A percentile compares a stretch with the other conserved stretches of the same genome.
Conservation (phyloP, 192 early-diverging fungal genomes). For the Fimicolochytrium jonesii region DNA sequence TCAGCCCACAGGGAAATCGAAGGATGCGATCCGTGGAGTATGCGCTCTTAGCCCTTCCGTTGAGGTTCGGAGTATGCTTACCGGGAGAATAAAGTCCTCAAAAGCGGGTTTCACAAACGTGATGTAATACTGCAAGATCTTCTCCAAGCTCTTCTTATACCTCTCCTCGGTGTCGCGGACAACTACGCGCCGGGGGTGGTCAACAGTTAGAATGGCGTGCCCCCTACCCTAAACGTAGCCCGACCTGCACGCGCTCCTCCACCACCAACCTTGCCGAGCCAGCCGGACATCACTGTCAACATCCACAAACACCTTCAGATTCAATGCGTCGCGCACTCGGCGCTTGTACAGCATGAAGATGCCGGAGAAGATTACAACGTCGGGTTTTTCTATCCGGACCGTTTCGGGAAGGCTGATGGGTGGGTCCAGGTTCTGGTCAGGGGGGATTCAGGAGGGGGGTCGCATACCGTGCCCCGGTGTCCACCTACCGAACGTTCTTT, state of each 20-base stretch:
- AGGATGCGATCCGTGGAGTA: no score
- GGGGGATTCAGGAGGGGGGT: no score
- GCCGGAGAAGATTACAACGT: conserved; percentile 75
- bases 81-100: conserved; percentile 82
- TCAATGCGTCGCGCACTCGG: conserved; percentile 60
- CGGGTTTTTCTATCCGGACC: conserved; percentile 34
- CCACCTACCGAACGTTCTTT: conserved; percentile 35
- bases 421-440: neutral
- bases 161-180: conserved; percentile 36
- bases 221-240: no score
- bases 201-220: neutral
- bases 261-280: conserved; percentile 36
- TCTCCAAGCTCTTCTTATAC: conserved; percentile 38
- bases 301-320: conserved; percentile 77
- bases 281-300: conserved; percentile 79
- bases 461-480: neutral
- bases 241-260: no score
- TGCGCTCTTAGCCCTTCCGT: no score
- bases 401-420: conserved; percentile 4
- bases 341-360: conserved; percentile 71
- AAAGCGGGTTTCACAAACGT: conserved; percentile 78
- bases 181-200: conserved; percentile 9
- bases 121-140: conserved; percentile 66
- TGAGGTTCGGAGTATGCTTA: conserved; percentile 20
- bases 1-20: no score